phyloP scores from a whole-genome alignment of 148 eudicot genomes.

The Nepenthes mirabilis region DNA sequence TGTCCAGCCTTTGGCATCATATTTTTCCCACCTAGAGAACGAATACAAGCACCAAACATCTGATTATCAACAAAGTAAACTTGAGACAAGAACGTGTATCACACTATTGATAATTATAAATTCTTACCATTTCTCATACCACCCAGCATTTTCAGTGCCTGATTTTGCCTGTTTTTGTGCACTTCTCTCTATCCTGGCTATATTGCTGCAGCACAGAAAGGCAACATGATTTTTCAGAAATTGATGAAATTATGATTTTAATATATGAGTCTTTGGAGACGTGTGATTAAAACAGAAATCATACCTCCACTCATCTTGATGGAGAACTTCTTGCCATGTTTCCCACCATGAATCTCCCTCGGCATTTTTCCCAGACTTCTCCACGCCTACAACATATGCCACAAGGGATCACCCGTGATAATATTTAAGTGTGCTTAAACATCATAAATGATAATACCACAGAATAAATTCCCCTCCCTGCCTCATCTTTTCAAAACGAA shows the following conservation, averaged over 20 bases:
- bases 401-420: constrained; percentile 1
- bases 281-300: background rate
- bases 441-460: background rate
- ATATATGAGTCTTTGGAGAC: no score
- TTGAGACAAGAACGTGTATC: background rate
- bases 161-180: constrained; percentile 99
- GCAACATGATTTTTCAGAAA: background rate
- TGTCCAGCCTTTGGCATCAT: constrained; percentile 98
- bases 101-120: background rate
- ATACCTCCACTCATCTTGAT: constrained; percentile 99
- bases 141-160: constrained; percentile 93
- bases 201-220: constrained; percentile 50
- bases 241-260: no score
- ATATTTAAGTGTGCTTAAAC: background rate
- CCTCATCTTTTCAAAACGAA: no score
- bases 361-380: constrained; percentile 92
- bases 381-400: constrained; percentile 44
- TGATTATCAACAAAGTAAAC: no score
- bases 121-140: constrained; percentile 94
- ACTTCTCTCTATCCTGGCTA: constrained; percentile 91
- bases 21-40: constrained; percentile 89
- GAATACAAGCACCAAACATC: no score
- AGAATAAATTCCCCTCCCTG: no score
- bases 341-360: constrained; percentile 99
- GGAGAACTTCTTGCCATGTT: constrained; percentile 98